Base-by-base conservation (phyloP, 441 rosid genomes). In the California macrophylla region DNA sequence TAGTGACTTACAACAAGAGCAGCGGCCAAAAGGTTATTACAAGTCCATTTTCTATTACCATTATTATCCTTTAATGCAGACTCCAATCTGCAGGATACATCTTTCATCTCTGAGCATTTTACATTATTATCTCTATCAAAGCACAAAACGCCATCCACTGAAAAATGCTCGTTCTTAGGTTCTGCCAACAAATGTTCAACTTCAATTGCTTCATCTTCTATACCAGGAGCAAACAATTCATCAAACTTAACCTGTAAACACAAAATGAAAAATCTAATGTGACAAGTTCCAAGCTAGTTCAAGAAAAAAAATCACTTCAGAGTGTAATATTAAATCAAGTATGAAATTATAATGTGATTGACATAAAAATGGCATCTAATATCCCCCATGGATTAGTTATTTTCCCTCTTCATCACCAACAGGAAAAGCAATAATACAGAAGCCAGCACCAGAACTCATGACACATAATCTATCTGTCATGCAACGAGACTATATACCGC, bases 71-170 rank as follows among this genome's bases (percentile, higher is more conserved):
- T 74, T 67, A 77, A 77, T 77, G 78, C 82, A 78, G 47, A 78
- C 72, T 84, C 88, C 69, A 84, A 82, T 69, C 82, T 85, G 66
- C 21, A 66, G 38, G 78, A 71, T 70, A 87, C 81, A 2, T 82
- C 88, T 52, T 82, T 87, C 71, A 81, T 66, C 29, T 71, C 85
- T 30, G 77, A 78, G 65, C 71, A 47, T 74, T 84, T 83, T 70
- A 77, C 83, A 30, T 81, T 67, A 76, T 73, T 78, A 73, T 88
- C 89, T 73, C 82, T 78, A 65, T 78, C 77, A 23, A 82, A 74
- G 69, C 84, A 82, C 58, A 85, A 74, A 58, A 72, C 82, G 71
- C 83, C 82, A 58, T 90, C 93, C 8, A 83, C 82, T 0, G 79
- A 76, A 66, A 72, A 67, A 74, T 76, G 76, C 32, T 84, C 89